Conservation (phyloP, 306 rosid genomes). For the Trifolium repens region DNA sequence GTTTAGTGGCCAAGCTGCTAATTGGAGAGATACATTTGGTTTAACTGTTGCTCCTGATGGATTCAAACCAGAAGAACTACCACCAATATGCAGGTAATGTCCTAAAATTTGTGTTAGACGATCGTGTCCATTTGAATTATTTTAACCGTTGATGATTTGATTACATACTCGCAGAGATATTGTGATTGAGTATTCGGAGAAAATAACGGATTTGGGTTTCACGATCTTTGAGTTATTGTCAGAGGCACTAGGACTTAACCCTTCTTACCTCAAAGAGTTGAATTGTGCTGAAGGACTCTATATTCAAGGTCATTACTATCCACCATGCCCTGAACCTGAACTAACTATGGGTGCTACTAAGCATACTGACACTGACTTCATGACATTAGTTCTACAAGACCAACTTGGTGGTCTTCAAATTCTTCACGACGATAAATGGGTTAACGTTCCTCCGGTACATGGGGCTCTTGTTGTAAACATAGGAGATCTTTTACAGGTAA, state of each 20-base stretch:
- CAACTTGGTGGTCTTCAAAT: background rate
- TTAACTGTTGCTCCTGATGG: conserved; percentile 45
- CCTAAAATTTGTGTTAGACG: background rate
- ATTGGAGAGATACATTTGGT: conserved; percentile 21
- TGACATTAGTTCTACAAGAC: conserved; percentile 1
- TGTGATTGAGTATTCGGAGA: conserved; percentile 43
- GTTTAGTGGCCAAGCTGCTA: conserved; percentile 41
- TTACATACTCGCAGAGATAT: conserved; percentile 42
- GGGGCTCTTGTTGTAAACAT: background rate
- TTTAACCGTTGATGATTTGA: background rate
- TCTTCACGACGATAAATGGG: background rate
- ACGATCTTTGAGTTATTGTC: background rate
- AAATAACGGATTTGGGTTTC: conserved; percentile 28
- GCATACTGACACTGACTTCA: conserved; percentile 20
- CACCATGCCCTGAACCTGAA: conserved; percentile 47
- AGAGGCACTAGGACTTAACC: background rate
- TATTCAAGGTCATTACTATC: conserved; percentile 35
- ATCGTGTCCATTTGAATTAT: background rate
- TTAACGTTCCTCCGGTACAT: background rate
- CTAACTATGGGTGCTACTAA: conserved; percentile 28
- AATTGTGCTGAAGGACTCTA: background rate
- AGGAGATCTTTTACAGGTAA: background rate
- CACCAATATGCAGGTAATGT: conserved; percentile 45
- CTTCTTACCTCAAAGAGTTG: background rate
- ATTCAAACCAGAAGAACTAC: conserved; percentile 46